Evolutionary conservation across 106 monocot species (phyloP).

Genomic region (Dendrobium chrysotoxum): DNA sequence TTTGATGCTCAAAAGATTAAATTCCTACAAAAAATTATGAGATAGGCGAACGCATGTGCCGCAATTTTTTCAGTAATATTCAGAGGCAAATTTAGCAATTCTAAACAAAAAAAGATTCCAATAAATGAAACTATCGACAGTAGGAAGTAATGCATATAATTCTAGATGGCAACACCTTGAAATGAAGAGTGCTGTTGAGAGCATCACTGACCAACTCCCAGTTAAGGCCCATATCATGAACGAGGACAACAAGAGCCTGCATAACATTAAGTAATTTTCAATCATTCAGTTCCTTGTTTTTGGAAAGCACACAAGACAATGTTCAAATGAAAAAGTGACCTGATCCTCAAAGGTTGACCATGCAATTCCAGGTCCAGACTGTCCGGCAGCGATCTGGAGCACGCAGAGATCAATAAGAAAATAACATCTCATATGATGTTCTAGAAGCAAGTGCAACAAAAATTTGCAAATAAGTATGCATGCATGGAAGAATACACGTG

Average conservation of each 20-base stretch:
- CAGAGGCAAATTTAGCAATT: background rate
- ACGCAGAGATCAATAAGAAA: background rate
- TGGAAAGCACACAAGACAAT: background rate
- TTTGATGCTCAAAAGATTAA: background rate
- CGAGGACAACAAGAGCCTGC: slow-evolving; percentile 97
- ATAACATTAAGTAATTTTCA: slow-evolving; percentile 8
- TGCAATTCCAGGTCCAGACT: slow-evolving; percentile 61
- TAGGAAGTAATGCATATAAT: background rate
- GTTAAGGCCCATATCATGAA: slow-evolving; percentile 99
- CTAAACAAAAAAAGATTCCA: background rate
- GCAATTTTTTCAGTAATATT: background rate
- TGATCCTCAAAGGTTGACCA: slow-evolving; percentile 97
- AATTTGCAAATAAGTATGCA: background rate
- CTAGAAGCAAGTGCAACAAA: background rate
- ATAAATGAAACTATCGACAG: background rate
- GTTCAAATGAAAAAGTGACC: slow-evolving; percentile 31
- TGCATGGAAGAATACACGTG: background rate
- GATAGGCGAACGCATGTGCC: background rate
- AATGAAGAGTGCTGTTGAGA: slow-evolving; percentile 81
- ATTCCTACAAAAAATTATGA: background rate
- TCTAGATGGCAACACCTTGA: slow-evolving; percentile 54
- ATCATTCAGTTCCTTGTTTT: background rate
- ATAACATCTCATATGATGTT: background rate
- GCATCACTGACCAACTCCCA: slow-evolving; percentile 99
- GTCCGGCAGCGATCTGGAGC: slow-evolving; percentile 53